Evolutionary conservation across 352 stramenopile species (phyloP).

Genomic region (Globisporangium emineosum): DNA sequence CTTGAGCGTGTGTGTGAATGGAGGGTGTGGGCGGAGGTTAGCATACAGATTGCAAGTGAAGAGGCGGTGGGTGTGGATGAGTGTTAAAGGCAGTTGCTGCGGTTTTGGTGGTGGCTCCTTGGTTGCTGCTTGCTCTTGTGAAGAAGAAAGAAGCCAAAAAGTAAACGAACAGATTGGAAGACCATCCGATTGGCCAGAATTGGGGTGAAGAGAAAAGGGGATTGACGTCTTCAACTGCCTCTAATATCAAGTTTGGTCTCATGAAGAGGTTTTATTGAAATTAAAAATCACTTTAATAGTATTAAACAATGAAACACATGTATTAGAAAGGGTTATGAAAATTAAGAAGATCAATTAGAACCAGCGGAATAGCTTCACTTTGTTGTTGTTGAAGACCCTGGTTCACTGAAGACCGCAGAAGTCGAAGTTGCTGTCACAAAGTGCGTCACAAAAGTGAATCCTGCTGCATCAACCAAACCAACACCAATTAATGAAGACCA

Average conservation of each 20-base stretch:
- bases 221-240: neutral
- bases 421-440: neutral
- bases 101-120: conserved; percentile 8
- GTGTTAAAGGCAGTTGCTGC: neutral
- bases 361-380: conserved; percentile 3
- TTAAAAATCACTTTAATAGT: neutral
- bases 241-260: neutral
- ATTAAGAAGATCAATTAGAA: neutral
- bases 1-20: neutral
- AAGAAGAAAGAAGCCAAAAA: conserved; percentile 9
- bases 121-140: neutral
- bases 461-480: neutral
- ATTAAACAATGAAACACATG: too few relatives aligned
- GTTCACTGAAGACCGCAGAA: conserved; percentile 6
- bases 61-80: neutral
- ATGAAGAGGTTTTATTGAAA: neutral
- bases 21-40: conserved; percentile 7
- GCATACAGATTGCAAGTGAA: conserved; percentile 1
- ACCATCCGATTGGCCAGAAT: conserved; percentile 14
- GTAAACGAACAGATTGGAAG: conserved; percentile 19
- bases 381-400: conserved; percentile 8
- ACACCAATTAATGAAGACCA: neutral
- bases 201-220: neutral
- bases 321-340: neutral
- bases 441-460: neutral